Conservation (phyloP, 2,329 filamentous ascomycete species). For the Aspergillus carbonarius region DNA sequence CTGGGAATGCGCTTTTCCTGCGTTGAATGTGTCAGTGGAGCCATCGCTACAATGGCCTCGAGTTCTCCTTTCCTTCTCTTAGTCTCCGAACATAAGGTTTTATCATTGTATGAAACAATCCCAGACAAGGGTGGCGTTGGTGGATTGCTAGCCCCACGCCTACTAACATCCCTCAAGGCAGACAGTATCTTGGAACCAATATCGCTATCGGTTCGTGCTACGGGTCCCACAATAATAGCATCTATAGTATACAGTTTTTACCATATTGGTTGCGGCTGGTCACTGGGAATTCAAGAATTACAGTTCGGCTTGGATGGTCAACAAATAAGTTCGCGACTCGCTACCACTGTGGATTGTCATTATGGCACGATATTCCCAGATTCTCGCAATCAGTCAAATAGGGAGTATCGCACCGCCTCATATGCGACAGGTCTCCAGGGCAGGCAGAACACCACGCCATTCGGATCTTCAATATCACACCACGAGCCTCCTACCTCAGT, state of each 20-base stretch:
- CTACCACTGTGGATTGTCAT: conserved; percentile 42
- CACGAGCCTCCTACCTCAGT: conserved; percentile 59
- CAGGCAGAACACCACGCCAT: conserved; percentile 13
- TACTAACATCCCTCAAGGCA: conserved; percentile 77
- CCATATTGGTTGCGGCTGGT: conserved; percentile 76
- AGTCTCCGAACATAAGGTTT: conserved; percentile 69
- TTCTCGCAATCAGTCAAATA: conserved; percentile 9
- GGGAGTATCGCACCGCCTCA: conserved; percentile 12
- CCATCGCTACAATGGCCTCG: conserved; percentile 69
- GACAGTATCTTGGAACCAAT: conserved; percentile 76
- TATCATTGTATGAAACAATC: conserved; percentile 72
- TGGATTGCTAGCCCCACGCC: conserved; percentile 34
- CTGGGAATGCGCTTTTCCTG: conserved; percentile 60
- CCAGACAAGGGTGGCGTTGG: conserved; percentile 4
- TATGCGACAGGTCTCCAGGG: conserved; percentile 26
- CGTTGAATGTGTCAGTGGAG: conserved; percentile 61
- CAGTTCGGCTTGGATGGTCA: conserved; percentile 58
- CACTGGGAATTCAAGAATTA: conserved; percentile 86
- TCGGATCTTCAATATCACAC: conserved; percentile 34
- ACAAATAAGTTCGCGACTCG: conserved; percentile 38
- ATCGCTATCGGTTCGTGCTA: conserved; percentile 76
- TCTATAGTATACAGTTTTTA: conserved; percentile 85
- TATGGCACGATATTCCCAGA: conserved; percentile 27
- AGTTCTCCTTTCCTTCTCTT: conserved; percentile 75
- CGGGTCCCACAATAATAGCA: conserved; percentile 65